A percentile compares a stretch with the other conserved stretches of the same genome.
Evolutionary conservation across 1,139 yeast species (phyloP).

Genomic region (Saccharomyces hybrid): DNA sequence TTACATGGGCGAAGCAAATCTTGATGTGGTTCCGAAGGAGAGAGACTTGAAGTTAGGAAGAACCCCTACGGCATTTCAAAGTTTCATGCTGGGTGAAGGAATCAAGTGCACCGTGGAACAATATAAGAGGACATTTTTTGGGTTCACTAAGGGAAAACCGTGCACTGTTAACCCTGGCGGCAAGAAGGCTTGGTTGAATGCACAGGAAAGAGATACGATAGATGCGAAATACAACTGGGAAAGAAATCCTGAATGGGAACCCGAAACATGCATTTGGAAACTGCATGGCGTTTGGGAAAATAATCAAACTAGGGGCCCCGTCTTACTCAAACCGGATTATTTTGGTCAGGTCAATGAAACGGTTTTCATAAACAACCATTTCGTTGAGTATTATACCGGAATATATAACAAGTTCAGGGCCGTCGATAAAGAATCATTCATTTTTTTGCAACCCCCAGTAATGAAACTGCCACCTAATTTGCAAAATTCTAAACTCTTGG

Average conservation of each 20-base stretch:
- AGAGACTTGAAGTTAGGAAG: conserved; percentile 59
- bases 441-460: conserved; percentile 78
- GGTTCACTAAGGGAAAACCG: conserved; percentile 60
- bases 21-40: conserved; percentile 41
- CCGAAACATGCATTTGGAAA: conserved; percentile 75
- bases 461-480: conserved; percentile 70
- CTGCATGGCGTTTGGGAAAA: conserved; percentile 68
- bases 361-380: conserved; percentile 56
- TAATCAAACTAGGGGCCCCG: conserved; percentile 26
- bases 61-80: conserved; percentile 58
- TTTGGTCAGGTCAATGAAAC: conserved; percentile 44
- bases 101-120: conserved; percentile 54
- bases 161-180: conserved; percentile 61
- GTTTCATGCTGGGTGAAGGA: conserved; percentile 66
- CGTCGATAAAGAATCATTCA: conserved; percentile 41
- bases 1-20: conserved; percentile 45
- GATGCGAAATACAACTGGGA: conserved; percentile 66
- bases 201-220: conserved; percentile 33
- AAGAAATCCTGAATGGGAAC: conserved; percentile 54
- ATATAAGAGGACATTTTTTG: conserved; percentile 60
- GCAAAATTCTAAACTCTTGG: conserved; percentile 48
- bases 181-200: conserved; percentile 55
- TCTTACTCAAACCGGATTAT: conserved; percentile 42
- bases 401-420: conserved; percentile 46
- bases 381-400: conserved; percentile 48